Evolutionary conservation across 2,329 filamentous ascomycete species (phyloP).

Genomic region (Decorospora gaudefroyi): DNA sequence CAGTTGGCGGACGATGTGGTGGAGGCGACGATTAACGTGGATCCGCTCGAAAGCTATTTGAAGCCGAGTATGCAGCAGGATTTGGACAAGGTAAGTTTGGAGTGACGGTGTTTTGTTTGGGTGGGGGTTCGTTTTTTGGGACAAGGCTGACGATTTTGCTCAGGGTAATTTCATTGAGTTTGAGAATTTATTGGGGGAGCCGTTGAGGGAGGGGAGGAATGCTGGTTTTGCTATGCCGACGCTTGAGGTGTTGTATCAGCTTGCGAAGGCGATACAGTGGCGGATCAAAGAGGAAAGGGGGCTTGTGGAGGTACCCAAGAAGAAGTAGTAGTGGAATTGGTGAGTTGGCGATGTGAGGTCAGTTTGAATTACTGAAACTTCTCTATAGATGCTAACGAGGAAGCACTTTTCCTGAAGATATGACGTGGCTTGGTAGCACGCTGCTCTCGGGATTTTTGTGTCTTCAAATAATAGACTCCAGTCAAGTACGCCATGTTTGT

Average conservation of each 20-base stretch:
- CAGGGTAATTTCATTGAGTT: slow-evolving; percentile 61
- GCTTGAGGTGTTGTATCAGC: slow-evolving; percentile 55
- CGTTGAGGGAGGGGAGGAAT: slow-evolving; percentile 57
- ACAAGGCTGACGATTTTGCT: not conserved
- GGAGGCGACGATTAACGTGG: slow-evolving; percentile 53
- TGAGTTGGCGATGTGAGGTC: not conserved
- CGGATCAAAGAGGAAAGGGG: slow-evolving; percentile 54
- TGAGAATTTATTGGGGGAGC: slow-evolving; percentile 62
- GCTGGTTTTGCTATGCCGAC: slow-evolving; percentile 58
- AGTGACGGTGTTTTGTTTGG: not conserved
- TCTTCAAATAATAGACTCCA: no score
- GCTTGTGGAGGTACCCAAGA: slow-evolving; percentile 37
- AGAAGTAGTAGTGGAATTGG: not conserved
- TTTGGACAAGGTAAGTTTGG: slow-evolving; percentile 50
- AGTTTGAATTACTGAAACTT: slow-evolving; percentile 29
- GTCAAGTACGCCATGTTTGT: no score
- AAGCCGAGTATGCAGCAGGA: slow-evolving; percentile 62
- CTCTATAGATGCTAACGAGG: no score
- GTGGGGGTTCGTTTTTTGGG: no score
- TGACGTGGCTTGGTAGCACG: no score
- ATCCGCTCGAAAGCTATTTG: slow-evolving; percentile 57
- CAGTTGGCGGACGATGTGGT: slow-evolving; percentile 52
- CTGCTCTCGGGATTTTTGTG: no score
- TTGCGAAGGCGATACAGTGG: slow-evolving; percentile 57
- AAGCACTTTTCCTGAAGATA: no score